These are phyloP conservation scores for Entoloma clypeatum DNA, from an alignment of 1,284 basidiomycete species.

Conservation along the genomic window DNA sequence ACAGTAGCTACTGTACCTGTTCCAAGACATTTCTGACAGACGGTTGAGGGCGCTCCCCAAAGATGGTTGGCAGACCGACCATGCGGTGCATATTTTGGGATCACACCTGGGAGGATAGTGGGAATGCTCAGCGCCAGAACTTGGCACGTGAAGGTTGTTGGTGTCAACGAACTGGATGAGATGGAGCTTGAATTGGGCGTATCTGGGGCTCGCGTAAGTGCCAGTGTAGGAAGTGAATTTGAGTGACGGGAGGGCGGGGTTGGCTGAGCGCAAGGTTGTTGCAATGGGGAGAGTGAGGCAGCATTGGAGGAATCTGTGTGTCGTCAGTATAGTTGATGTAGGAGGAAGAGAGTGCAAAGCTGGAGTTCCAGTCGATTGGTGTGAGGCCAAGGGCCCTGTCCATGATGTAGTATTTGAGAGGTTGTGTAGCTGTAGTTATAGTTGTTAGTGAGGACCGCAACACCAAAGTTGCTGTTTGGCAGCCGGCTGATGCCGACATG, in stretches of 20 bases:
- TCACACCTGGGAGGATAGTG: conserved; percentile 10
- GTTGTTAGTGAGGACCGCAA: conserved; percentile 34
- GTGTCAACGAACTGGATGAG: conserved; percentile 9
- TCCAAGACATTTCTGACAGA: conserved; percentile 76
- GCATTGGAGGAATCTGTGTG: conserved; percentile 5
- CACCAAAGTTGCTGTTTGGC: conserved; percentile 27
- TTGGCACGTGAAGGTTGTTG: conserved; percentile 2
- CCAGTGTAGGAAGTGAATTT: conserved; percentile 17
- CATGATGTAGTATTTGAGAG: conserved; percentile 22
- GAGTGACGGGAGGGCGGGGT: conserved; percentile 11
- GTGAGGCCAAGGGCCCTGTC: conserved; percentile 22
- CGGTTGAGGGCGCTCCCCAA: conserved; percentile 55
- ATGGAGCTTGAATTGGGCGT: conserved; percentile 19
- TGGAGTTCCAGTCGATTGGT: conserved; percentile 22
- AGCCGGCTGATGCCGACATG: conserved; percentile 27
- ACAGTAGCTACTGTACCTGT: conserved; percentile 48
- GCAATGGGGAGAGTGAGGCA: conserved; percentile 1
- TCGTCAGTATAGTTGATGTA: background rate
- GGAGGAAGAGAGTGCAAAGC: background rate
- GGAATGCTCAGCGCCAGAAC: conserved; percentile 6
- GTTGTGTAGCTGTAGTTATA: conserved; percentile 22
- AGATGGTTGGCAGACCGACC: conserved; percentile 54
- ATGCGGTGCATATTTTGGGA: conserved; percentile 75
- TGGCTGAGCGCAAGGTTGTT: conserved; percentile 16
- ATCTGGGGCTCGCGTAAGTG: conserved; percentile 15